Evolutionary conservation across 2,329 filamentous ascomycete species (phyloP), one percentile per base, ranked within the genome.

Genomic region (Botrytis byssoidea): DNA sequence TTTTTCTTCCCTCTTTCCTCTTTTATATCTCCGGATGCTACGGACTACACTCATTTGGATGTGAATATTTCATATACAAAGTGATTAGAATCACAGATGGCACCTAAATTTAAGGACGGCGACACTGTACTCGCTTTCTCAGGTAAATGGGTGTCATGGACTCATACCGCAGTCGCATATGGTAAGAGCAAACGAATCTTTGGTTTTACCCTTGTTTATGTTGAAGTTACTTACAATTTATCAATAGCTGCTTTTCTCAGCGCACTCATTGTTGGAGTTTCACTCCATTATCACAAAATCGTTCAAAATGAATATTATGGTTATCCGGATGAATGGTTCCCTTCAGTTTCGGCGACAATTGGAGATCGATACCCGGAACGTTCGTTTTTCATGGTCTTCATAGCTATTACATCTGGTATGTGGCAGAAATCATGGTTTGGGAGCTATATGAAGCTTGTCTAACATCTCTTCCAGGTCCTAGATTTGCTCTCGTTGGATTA

Each of bases 301-400:
- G 96, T 99, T 73, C 87, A 98, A 83, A 99, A 99, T 84, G 94
- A 99, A 83, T 93, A 95, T 85, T 97, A 94, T 83, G 94, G 94
- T 79, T 97, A 97, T 81, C 95, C 95, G 2, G 87, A 97, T 78
- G 95, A 98, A 86, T 98, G 95, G 95, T 97, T 97, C 81, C 95
- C 95, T 74, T 97, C 95, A 61, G 95, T 98, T 35, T 98, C 95
- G 44, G 92, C 96, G 59, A 98, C 96, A 51, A 99, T 99, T 84
- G 96, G 96, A 82, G 96, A 99, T 83, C 91, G 95, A 77, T 98
- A 98, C 81, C 96, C 96, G 71, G 96, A 99, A 84, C 92, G 96
- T 74, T 97, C 96, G 25, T 92, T 98, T 80, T 99, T 99, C 83
- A 95, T 97, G 89, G 83, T 99, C 77, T 98, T 98, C 82, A 99